These are phyloP conservation scores for Colletotrichum sojae DNA, from an alignment of 2,329 filamentous ascomycete genomes.

Conservation along the genomic window DNA sequence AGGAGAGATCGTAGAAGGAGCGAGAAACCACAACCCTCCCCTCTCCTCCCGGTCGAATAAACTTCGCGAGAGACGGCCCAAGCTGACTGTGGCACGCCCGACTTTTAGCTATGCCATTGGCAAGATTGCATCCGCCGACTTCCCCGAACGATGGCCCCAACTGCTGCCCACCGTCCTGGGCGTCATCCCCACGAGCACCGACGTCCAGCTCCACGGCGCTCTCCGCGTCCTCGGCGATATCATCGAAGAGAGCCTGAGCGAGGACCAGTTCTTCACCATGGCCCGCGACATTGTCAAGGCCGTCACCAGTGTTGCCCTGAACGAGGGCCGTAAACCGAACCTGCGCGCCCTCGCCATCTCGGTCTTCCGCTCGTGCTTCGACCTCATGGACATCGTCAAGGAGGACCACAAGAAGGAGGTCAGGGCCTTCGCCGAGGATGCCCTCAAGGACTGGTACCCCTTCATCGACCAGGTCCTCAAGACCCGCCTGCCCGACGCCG, in stretches of 20 bases:
- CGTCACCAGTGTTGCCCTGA: slow-evolving; percentile 85
- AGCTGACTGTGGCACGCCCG: slow-evolving; percentile 34
- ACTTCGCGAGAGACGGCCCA: slow-evolving; percentile 1
- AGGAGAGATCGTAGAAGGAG: too few species aligned
- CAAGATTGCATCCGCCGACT: slow-evolving; percentile 94
- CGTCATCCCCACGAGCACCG: slow-evolving; percentile 81
- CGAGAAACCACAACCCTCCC: not conserved
- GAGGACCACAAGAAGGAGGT: slow-evolving; percentile 91
- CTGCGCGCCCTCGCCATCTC: slow-evolving; percentile 89
- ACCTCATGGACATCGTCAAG: slow-evolving; percentile 96
- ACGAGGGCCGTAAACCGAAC: slow-evolving; percentile 79
- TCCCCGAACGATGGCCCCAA: slow-evolving; percentile 94
- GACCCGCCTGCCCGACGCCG: slow-evolving; percentile 77
- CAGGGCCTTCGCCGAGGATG: slow-evolving; percentile 89
- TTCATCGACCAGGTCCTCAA: slow-evolving; percentile 89
- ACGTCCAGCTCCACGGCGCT: slow-evolving; percentile 88
- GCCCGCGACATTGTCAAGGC: slow-evolving; percentile 88
- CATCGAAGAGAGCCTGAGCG: slow-evolving; percentile 92
- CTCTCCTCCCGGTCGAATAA: not conserved
- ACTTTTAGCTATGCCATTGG: slow-evolving; percentile 78
- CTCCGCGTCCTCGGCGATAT: slow-evolving; percentile 90
- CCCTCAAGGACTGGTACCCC: slow-evolving; percentile 86
- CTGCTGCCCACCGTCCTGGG: slow-evolving; percentile 85
- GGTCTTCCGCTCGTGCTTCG: slow-evolving; percentile 92
- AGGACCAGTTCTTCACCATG: slow-evolving; percentile 94